Evolutionary conservation across 257 asterid genomes (phyloP).

Genomic region (Eucommia ulmoides): DNA sequence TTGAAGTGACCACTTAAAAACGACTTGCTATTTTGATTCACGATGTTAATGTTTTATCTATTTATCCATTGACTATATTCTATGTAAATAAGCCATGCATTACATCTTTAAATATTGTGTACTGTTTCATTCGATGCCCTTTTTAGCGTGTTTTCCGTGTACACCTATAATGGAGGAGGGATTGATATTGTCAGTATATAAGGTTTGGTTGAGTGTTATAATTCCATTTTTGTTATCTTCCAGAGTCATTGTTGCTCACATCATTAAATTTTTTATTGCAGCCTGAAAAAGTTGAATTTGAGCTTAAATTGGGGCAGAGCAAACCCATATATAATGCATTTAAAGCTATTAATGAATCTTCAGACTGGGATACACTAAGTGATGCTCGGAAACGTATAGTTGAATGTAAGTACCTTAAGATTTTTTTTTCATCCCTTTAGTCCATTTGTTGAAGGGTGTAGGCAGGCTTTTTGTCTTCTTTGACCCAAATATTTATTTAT

Average conservation of each 20-base stretch:
- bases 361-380: constrained; percentile 64
- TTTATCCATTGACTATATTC: too few species aligned
- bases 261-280: constrained; percentile 9
- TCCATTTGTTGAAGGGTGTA: too few species aligned
- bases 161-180: not conserved
- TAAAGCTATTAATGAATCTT: constrained; percentile 65
- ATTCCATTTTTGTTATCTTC: not conserved
- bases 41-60: too few species aligned
- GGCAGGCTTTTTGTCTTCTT: too few species aligned
- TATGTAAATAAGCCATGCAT: too few species aligned
- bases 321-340: constrained; percentile 88
- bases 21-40: too few species aligned
- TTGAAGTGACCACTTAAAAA: too few species aligned
- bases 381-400: constrained; percentile 92
- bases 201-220: not conserved
- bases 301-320: constrained; percentile 72
- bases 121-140: too few species aligned
- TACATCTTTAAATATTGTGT: too few species aligned
- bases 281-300: constrained; percentile 92
- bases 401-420: constrained; percentile 45
- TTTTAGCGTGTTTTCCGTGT: too few species aligned
- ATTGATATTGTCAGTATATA: not conserved
- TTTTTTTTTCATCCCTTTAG: too few species aligned
- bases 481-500: too few species aligned
- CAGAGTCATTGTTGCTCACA: not conserved